These are phyloP conservation scores for Zopfochytrium polystomum DNA, from an alignment of 371 early-diverging fungal species.

Conservation along the genomic window DNA sequence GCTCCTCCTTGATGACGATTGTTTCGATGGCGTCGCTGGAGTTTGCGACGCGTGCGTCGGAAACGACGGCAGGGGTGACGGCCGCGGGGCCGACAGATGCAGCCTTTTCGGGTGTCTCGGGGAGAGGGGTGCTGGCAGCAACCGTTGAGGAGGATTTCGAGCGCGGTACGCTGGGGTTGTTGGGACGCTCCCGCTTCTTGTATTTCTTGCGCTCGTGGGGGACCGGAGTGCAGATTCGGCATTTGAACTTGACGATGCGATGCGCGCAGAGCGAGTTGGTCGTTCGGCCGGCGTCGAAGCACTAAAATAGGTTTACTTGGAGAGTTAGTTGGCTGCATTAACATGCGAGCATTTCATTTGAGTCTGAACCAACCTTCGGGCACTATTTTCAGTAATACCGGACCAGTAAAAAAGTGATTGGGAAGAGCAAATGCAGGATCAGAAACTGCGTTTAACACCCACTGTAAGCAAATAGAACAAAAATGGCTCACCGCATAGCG, in stretches of 20 bases:
- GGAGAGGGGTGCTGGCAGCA: too few species aligned
- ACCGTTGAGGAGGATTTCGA: too few species aligned
- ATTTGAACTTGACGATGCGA: slow-evolving; percentile 29
- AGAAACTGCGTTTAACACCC: not conserved
- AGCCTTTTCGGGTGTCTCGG: too few species aligned
- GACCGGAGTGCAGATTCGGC: slow-evolving; percentile 27
- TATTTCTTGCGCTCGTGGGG: slow-evolving; percentile 19
- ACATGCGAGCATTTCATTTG: not conserved
- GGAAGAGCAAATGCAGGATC: slow-evolving; percentile 1
- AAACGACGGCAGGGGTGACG: too few species aligned
- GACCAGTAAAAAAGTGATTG: too few species aligned
- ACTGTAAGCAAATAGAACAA: not conserved
- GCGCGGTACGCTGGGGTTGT: too few species aligned
- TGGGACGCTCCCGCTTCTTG: slow-evolving; percentile 20
- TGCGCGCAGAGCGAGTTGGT: slow-evolving; percentile 30
- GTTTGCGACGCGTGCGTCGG: too few species aligned
- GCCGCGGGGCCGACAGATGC: too few species aligned
- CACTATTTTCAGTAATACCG: too few species aligned
- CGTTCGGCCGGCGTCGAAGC: slow-evolving; percentile 26
- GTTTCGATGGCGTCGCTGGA: too few species aligned
- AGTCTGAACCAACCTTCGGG: slow-evolving; percentile 9
- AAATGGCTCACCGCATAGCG: slow-evolving; percentile 16
- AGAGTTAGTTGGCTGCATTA: not conserved
- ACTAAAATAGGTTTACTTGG: slow-evolving; percentile 12
- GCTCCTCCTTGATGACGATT: too few species aligned